Conservation (phyloP, 192 early-diverging fungal species). For the Backusella parvicylindrica region DNA sequence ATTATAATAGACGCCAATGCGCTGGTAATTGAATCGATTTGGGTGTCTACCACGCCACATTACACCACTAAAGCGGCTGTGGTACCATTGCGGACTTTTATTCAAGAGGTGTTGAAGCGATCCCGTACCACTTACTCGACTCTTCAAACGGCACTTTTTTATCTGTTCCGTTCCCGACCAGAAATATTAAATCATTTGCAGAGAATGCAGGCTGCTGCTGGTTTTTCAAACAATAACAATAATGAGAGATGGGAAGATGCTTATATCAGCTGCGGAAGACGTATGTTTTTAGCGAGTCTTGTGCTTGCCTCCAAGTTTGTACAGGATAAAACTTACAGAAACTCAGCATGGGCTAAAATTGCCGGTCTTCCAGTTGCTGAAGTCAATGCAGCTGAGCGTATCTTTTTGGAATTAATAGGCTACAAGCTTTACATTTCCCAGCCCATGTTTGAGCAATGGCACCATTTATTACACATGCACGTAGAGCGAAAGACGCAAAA, state of each 20-base stretch:
- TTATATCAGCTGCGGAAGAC: conserved; percentile 64
- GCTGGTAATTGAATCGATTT: conserved; percentile 53
- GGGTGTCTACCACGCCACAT: conserved; percentile 32
- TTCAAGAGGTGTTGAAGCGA: conserved; percentile 68
- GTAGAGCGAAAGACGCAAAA: conserved; percentile 18
- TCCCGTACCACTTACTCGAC: conserved; percentile 72
- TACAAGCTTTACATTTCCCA: conserved; percentile 68
- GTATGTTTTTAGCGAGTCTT: conserved; percentile 82
- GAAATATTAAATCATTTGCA: conserved; percentile 17
- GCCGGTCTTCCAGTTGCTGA: conserved; percentile 77
- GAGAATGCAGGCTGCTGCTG: conserved; percentile 1
- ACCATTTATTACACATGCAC: conserved; percentile 26
- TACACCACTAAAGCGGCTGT: conserved; percentile 36
- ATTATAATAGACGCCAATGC: conserved; percentile 45
- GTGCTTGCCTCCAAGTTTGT: conserved; percentile 90
- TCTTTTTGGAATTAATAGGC: conserved; percentile 76
- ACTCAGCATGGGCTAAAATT: conserved; percentile 89
- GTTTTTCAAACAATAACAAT: background rate
- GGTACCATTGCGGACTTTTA: conserved; percentile 56
- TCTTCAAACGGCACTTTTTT: conserved; percentile 71
- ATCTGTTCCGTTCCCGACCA: conserved; percentile 49
- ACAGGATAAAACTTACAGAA: conserved; percentile 85
- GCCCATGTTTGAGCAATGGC: conserved; percentile 34
- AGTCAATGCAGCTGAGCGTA: conserved; percentile 80
- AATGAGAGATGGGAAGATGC: conserved; percentile 5